Evolutionary conservation across 2,329 filamentous ascomycete genomes (phyloP), one percentile per base, ranked within the genome.

Genomic region (Plectosphaerella cucumerina): DNA sequence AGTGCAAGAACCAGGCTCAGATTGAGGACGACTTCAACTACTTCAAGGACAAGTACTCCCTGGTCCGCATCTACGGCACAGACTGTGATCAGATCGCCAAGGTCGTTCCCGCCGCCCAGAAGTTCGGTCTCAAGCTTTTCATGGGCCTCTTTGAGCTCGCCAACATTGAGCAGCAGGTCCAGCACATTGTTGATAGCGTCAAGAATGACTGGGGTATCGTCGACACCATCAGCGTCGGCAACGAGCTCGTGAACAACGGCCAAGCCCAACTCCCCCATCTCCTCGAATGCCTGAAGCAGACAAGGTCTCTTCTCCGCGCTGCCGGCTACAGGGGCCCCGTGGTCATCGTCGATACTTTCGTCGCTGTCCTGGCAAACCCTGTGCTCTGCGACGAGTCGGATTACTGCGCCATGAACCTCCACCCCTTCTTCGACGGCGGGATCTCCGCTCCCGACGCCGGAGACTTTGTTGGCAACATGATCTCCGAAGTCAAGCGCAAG

Each of bases 281-380:
- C 9, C 71, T 85, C 12, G 66, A 65, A 14, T 84, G 83, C 4
- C 71, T 94, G 37, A 67, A 69, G 2, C 66, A 71, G 42, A 85
- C 84, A 15, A 82, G 86, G 18, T 57, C 60, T 14, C 72, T 74
- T 2, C 78, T 95, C 35, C 76, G 78, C 23, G 64, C 62, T 0
- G 78, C 79, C 21, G 89, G 88, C 1, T 96, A 86, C 69, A 66
- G 70, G 2, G 90, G 90, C 3, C 82, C 82, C 2, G 83, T 96
- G 26, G 88, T 92, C 35, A 85, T 87, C 0, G 88, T 93, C 44
- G 91, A 96, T 64, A 93, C 89, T 1, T 88, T 89, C 60, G 77
- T 81, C 20, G 84, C 86, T 5, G 77, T 84, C n/a, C 72, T 85
- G 45, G 69, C 73, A 47, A 79, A 93, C 59, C 85, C 86, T 0